Evolutionary conservation across 2,329 filamentous ascomycete species (phyloP), one percentile per base, ranked within the genome.

Genomic region (Exophiala bonariae): DNA sequence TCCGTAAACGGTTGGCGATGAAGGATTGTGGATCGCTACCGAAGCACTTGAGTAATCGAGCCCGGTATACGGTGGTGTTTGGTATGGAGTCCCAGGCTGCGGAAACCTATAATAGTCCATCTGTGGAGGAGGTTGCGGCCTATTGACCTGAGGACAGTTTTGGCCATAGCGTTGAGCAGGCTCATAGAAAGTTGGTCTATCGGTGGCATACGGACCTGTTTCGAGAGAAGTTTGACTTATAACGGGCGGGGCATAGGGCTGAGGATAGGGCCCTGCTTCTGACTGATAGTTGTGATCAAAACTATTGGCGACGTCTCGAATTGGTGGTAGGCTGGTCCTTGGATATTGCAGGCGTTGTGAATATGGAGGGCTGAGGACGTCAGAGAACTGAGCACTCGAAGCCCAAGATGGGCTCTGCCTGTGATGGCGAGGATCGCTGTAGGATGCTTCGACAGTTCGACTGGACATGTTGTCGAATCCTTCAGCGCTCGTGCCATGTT

Each of bases 371-470:
- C 41, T 40, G n/a, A 41, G 34, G 13, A 47, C 31, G 13, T 55
- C 52, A 11, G 38, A 17, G 18, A 47, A 55, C n/a, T 47, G 52
- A 23, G 47, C 42, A 11, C 39, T 14, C 13, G 47, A 34, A 3
- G 46, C 42, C 48, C 49, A 55, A n/a, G 52, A 55, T 7, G 52
- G 44, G 26, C 31, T 49, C 23, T 37, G 52, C 18, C 52, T 42
- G 10, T 55, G 48, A 19, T 45, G 44, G 11, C 38, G 41, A 4
- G 23, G 41, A n/a, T 33, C 16, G 20, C 36, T 34, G 31, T 55
- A 55, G 11, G 44, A 28, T 11, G 47, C 47, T 14, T 55, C 52
- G 18, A 47, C 33, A 30, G 45, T 55, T 13, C 47, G 52, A 11
- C 42, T 30, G 38, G 52, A 55, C 45, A 55, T 52, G 13, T 34